Conservation (phyloP, 2,329 filamentous ascomycete species). For the Neospermospora avenae region DNA sequence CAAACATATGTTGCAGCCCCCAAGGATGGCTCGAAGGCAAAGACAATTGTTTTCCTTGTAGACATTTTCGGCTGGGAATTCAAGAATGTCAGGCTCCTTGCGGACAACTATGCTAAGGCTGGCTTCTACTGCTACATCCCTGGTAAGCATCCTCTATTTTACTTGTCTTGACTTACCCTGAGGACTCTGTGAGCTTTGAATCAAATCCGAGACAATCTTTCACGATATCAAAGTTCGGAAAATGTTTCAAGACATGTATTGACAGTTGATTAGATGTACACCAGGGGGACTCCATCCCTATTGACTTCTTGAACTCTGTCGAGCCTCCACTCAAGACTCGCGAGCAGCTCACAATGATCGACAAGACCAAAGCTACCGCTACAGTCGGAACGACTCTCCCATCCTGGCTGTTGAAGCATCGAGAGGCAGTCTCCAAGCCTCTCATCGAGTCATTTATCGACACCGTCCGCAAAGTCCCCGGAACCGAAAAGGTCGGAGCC, state of each 20-base stretch:
- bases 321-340: slow-evolving; percentile 42
- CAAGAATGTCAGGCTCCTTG: slow-evolving; percentile 44
- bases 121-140: slow-evolving; percentile 45
- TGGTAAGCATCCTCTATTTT: not conserved
- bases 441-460: slow-evolving; percentile 44
- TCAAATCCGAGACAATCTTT: no score
- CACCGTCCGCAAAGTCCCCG: slow-evolving; percentile 38
- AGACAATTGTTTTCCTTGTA: slow-evolving; percentile 44
- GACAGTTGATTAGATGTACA: slow-evolving; percentile 37
- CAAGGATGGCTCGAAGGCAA: slow-evolving; percentile 39
- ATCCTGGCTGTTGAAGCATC: slow-evolving; percentile 43
- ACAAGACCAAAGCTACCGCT: slow-evolving; percentile 41
- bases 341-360: slow-evolving; percentile 36
- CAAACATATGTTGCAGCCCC: slow-evolving; percentile 44
- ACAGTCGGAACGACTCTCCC: slow-evolving; percentile 40
- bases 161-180: no score
- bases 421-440: slow-evolving; percentile 41
- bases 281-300: slow-evolving; percentile 39
- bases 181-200: no score
- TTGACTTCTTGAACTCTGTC: slow-evolving; percentile 40
- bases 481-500: slow-evolving; percentile 45
- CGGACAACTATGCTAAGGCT: slow-evolving; percentile 46
- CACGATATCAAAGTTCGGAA: no score
- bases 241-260: not conserved
- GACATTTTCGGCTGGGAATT: slow-evolving; percentile 50